Percentiles rank a stretch among this genome's conserved stretches.
Conservation (phyloP, 768 basidiomycete species). For the Hortiboletus flavorubellus region DNA sequence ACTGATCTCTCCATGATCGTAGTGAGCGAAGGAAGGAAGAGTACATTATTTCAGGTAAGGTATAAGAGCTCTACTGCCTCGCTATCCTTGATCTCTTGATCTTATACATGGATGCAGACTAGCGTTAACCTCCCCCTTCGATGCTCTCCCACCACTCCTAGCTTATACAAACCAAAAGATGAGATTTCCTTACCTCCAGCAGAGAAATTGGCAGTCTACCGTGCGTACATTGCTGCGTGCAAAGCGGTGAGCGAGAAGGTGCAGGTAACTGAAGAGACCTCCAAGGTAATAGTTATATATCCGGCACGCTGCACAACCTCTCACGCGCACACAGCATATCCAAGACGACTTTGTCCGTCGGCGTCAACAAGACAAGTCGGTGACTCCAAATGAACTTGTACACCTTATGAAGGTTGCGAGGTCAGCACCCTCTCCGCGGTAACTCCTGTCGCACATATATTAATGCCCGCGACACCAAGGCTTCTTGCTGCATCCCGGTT, state of each 20-base stretch:
- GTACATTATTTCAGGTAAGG: slow-evolving; percentile 66
- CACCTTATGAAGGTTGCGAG: slow-evolving; percentile 66
- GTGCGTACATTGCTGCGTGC: slow-evolving; percentile 59
- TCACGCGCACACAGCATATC: slow-evolving; percentile 49
- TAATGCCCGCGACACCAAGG: slow-evolving; percentile 35
- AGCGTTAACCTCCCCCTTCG: slow-evolving; percentile 51
- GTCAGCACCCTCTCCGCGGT: slow-evolving; percentile 36
- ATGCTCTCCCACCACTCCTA: slow-evolving; percentile 24
- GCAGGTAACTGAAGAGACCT: slow-evolving; percentile 49
- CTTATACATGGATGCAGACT: slow-evolving; percentile 43
- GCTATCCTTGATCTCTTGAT: neutral
- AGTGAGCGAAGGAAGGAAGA: slow-evolving; percentile 60
- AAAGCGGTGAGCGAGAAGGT: slow-evolving; percentile 47
- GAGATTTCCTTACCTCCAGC: slow-evolving; percentile 43
- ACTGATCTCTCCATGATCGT: slow-evolving; percentile 71
- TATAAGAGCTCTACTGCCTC: too few species aligned
- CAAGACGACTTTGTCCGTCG: slow-evolving; percentile 68
- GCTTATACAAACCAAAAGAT: slow-evolving; percentile 49
- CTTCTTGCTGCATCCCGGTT: slow-evolving; percentile 62
- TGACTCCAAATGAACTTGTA: slow-evolving; percentile 61
- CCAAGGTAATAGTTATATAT: slow-evolving; percentile 44
- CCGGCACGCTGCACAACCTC: neutral
- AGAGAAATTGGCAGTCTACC: slow-evolving; percentile 51
- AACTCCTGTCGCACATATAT: neutral
- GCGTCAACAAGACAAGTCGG: slow-evolving; percentile 36